Percentiles rank a stretch among this genome's conserved stretches.
These are phyloP conservation scores for Sporothrix schenckii DNA, from an alignment of 2,329 filamentous ascomycete species.

Conservation along the genomic window DNA sequence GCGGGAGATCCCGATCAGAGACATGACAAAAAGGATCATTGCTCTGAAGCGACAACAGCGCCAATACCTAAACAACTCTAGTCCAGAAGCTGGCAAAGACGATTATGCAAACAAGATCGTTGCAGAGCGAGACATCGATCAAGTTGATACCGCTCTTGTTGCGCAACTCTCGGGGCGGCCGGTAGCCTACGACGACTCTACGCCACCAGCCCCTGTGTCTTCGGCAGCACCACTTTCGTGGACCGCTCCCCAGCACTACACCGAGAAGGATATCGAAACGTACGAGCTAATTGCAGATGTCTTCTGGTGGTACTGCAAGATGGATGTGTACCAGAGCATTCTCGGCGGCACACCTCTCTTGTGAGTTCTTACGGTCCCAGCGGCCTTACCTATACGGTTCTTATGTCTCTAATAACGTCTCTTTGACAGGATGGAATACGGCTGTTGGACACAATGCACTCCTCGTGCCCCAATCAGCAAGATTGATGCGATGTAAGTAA, in stretches of 20 bases:
- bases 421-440: conserved; percentile 69
- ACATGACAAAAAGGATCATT: conserved; percentile 72
- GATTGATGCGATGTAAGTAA: conserved; percentile 68
- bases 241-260: conserved; percentile 39
- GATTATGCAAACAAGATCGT: conserved; percentile 25
- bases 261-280: conserved; percentile 70
- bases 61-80: conserved; percentile 43
- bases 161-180: conserved; percentile 47
- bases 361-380: conserved; percentile 56
- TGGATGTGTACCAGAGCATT: conserved; percentile 89
- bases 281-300: conserved; percentile 83
- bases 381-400: background rate
- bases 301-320: conserved; percentile 95
- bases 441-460: conserved; percentile 82
- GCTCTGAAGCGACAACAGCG: conserved; percentile 58
- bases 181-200: conserved; percentile 44
- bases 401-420: background rate
- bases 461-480: conserved; percentile 79
- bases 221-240: conserved; percentile 15
- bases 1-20: conserved; percentile 75
- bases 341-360: conserved; percentile 82
- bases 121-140: conserved; percentile 42
- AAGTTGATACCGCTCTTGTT: conserved; percentile 50
- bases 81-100: background rate
- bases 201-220: background rate